Percentiles rank a stretch among this genome's conserved stretches.
Conservation (phyloP, 306 rosid species). For the Cicer chorassanicum region DNA sequence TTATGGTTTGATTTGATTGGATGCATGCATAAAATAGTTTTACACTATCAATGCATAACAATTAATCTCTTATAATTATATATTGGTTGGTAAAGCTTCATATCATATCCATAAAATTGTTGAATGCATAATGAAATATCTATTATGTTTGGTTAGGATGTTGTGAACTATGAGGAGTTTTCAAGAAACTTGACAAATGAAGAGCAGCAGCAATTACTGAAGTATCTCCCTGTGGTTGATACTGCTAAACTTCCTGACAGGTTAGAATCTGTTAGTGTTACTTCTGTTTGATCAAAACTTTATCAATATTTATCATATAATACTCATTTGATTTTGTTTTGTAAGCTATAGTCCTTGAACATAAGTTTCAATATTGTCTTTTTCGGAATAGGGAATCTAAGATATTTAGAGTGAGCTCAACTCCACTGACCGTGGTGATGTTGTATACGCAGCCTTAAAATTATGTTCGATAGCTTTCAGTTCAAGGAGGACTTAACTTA, state of each 20-base stretch:
- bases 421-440: conserved; percentile 37
- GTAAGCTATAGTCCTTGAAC: conserved; percentile 19
- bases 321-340: conserved; percentile 24
- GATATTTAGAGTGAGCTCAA: conserved; percentile 16
- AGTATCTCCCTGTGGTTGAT: conserved; percentile 79
- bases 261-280: conserved; percentile 54
- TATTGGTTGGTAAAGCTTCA: neutral
- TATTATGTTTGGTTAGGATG: conserved; percentile 64
- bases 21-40: neutral
- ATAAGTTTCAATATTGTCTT: conserved; percentile 19
- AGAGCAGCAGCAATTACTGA: conserved; percentile 82
- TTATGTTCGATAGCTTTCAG: conserved; percentile 72
- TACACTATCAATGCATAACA: neutral
- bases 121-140: conserved; percentile 40
- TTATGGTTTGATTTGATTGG: neutral
- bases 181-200: conserved; percentile 75
- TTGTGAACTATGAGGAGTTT: conserved; percentile 77
- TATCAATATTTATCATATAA: conserved; percentile 25
- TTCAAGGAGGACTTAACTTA: conserved; percentile 77
- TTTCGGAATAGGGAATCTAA: neutral
- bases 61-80: neutral
- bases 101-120: conserved; percentile 26
- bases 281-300: conserved; percentile 24
- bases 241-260: conserved; percentile 63
- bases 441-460: conserved; percentile 71